These are phyloP conservation scores for Cryptococcus sp. DNA, from an alignment of 1,284 basidiomycete genomes.

Conservation along the genomic window DNA sequence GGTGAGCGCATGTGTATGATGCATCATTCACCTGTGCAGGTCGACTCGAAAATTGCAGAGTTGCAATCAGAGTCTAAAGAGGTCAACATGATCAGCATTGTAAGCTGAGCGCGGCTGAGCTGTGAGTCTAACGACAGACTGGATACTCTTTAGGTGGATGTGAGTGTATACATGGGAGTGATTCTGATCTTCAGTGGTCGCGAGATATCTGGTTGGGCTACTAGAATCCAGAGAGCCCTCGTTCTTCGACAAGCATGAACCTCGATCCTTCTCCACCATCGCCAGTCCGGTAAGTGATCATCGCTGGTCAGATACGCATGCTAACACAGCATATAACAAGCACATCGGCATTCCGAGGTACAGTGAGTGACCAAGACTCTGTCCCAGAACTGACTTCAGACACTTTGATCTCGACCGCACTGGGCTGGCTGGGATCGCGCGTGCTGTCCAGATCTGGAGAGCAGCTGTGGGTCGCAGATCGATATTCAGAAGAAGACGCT, in stretches of 20 bases:
- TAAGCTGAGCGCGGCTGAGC: conserved; percentile 18
- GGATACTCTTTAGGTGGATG: conserved; percentile 52
- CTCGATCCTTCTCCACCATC: conserved; percentile 46
- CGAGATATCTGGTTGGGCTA: conserved; percentile 48
- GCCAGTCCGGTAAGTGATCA: conserved; percentile 39
- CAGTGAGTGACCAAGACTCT: conserved; percentile 28
- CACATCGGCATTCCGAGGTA: conserved; percentile 45
- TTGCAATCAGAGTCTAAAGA: conserved; percentile 36
- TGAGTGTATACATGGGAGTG: conserved; percentile 23
- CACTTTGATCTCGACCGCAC: conserved; percentile 62
- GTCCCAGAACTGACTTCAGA: conserved; percentile 18
- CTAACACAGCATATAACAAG: conserved; percentile 10
- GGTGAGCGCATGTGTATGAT: conserved; percentile 21
- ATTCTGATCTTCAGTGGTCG: conserved; percentile 40
- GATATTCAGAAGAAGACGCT: conserved; percentile 66
- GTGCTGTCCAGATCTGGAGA: conserved; percentile 81
- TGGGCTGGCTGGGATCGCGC: conserved; percentile 67
- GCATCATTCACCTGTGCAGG: conserved; percentile 15
- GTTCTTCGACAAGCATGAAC: conserved; percentile 44
- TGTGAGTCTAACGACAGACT: conserved; percentile 23
- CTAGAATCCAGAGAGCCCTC: conserved; percentile 44
- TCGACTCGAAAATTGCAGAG: conserved; percentile 40
- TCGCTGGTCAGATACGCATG: not conserved
- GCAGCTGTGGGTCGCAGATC: conserved; percentile 74
- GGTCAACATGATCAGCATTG: conserved; percentile 44